These are phyloP conservation scores for Brachypodium distachyon DNA, from an alignment of 202 grass and related monocot species.

Conservation along the genomic window DNA sequence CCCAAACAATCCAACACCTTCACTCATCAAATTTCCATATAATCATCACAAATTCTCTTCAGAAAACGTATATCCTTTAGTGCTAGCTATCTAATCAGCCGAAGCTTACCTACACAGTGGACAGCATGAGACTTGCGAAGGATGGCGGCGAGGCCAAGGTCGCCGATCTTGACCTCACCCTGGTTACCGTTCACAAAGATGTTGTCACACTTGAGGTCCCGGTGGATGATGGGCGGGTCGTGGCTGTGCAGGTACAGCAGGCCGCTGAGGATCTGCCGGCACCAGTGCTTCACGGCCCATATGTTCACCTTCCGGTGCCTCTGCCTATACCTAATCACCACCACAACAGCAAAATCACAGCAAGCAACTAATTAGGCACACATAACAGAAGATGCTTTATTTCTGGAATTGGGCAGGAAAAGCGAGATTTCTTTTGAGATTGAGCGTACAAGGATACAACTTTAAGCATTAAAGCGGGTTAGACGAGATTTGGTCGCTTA, in stretches of 20 bases:
- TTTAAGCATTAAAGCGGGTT: neutral
- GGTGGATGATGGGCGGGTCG: slow-evolving; percentile 89
- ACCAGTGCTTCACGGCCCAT: slow-evolving; percentile 95
- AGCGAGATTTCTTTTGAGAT: neutral
- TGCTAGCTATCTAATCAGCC: neutral
- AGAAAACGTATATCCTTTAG: neutral
- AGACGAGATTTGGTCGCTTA: slow-evolving; percentile 16
- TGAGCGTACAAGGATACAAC: neutral
- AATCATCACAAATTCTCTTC: neutral
- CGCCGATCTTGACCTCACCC: slow-evolving; percentile 92
- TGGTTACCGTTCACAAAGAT: slow-evolving; percentile 96
- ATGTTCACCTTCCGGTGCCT: slow-evolving; percentile 69
- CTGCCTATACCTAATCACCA: slow-evolving; percentile 70
- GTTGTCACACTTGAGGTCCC: slow-evolving; percentile 98
- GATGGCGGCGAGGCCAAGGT: slow-evolving; percentile 92
- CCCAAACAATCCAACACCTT: neutral
- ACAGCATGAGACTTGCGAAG: slow-evolving; percentile 86
- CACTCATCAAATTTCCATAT: slow-evolving; percentile 11
- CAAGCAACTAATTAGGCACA: neutral
- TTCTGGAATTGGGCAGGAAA: neutral
- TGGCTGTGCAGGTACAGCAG: slow-evolving; percentile 85
- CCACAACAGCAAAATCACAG: neutral
- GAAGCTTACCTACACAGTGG: slow-evolving; percentile 71
- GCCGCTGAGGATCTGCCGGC: slow-evolving; percentile 79
- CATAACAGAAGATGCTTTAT: neutral